These are phyloP conservation scores for Penicillium roqueforti DNA, from an alignment of 495 filamentous ascomycete species.

Conservation along the genomic window DNA sequence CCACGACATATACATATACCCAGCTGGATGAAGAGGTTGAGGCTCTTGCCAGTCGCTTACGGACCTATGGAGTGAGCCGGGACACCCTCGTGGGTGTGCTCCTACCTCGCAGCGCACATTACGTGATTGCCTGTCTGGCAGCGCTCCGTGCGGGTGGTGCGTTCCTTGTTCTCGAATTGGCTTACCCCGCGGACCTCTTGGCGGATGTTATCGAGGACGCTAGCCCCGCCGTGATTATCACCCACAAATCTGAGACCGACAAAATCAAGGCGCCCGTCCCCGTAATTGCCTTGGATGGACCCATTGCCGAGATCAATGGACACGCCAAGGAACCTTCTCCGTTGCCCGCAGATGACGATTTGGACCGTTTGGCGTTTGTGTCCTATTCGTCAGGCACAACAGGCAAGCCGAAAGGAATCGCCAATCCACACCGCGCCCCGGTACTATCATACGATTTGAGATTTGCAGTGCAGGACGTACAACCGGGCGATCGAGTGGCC, in stretches of 20 bases:
- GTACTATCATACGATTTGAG: conserved; percentile 62
- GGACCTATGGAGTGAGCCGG: conserved; percentile 54
- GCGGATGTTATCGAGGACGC: conserved; percentile 66
- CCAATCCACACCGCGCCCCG: conserved; percentile 61
- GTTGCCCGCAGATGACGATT: conserved; percentile 52
- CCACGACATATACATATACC: conserved; percentile 52
- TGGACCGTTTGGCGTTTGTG: conserved; percentile 62
- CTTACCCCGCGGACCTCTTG: conserved; percentile 60
- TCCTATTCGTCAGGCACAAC: conserved; percentile 66
- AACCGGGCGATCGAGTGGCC: conserved; percentile 61
- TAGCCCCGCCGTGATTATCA: conserved; percentile 57
- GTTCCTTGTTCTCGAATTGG: conserved; percentile 67
- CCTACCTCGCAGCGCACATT: conserved; percentile 61
- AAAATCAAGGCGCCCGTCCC: conserved; percentile 55
- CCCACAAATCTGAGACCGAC: conserved; percentile 47
- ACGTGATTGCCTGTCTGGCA: conserved; percentile 66
- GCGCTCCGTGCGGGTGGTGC: conserved; percentile 63
- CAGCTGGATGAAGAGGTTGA: conserved; percentile 57
- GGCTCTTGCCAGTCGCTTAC: conserved; percentile 50
- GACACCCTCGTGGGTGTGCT: conserved; percentile 62
- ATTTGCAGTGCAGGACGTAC: conserved; percentile 57
- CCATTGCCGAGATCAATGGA: conserved; percentile 34
- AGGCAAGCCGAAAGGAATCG: conserved; percentile 66
- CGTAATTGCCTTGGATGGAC: conserved; percentile 52
- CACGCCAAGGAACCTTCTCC: conserved; percentile 34